Evolutionary conservation across 176 grass and related monocot species (phyloP), one percentile per base, ranked within the genome.

Genomic region (Oryza punctata): DNA sequence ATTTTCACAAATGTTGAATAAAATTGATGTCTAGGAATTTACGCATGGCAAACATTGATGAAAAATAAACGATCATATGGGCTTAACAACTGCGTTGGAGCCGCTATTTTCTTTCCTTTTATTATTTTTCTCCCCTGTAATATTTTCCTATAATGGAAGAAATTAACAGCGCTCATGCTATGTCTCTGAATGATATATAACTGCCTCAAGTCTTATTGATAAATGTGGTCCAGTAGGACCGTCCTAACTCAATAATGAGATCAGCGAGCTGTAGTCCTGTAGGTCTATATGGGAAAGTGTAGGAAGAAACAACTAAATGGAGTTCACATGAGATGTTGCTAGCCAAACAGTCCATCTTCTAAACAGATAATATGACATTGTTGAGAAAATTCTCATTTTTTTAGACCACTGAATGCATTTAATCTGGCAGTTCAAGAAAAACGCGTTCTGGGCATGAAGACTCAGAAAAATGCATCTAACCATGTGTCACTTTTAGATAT

Each of bases 271-370:
- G 32, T 72, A 73, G 26, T 57, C 69, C 10, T 49, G 47, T 59
- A 46, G 70, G 28, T 68, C 73, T 57, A 66, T 66, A 38, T 30
- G 13, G 47, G n/a, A 37, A 43, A 80, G 2, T 38, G 19, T 38
- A 80, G 15, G 81, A 72, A 79, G 69, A 65, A 46, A 50, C 49
- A 24, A 50, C 7, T 57, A 67, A 88, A 3, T 73, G 5, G 74
- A 73, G 59, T 0, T 52, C 59, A 78, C 80, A 73, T 73, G 80
- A 49, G 7, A 10, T 88, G 86, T 57, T 6, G 8, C 15, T 72
- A 47, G 70, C 50, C 50, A 76, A 87, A 33, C 30, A 76, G 14
- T 67, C 35, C 18, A 2, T 2, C 0, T 10, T n/a, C 0, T 70
- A 40, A 74, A 54, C 12, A 72, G 23, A 40, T 7, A 41, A 49